Base-by-base conservation (phyloP, 2,329 filamentous ascomycete species). In the Tympanopsis confertula region DNA sequence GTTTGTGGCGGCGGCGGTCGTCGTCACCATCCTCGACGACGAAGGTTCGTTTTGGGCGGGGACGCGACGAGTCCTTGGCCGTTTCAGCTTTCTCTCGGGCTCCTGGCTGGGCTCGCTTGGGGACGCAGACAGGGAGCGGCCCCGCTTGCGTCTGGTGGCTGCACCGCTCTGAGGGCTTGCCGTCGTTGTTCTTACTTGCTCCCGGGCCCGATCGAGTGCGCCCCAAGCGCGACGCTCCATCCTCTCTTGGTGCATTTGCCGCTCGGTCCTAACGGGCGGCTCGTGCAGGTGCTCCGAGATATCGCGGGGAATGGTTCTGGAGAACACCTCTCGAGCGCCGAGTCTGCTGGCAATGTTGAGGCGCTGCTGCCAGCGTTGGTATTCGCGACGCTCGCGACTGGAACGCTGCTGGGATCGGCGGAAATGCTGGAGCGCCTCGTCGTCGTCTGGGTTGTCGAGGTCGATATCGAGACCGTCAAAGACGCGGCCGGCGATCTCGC, bases 151-250 rank as follows among this genome's bases (percentile, higher is more conserved):
- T 37, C 66, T 63, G 43, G 63, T 68, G 30, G 71, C 59, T 37
- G 50, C 57, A 19, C n/a, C n/a, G n/a, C n/a, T n/a, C n/a, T n/a
- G n/a, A 7, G 22, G 22, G 22, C 22, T 26, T n/a, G 22, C 7
- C 22, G 61, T 55, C 35, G 61, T 55, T 17, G 68, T 58, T 43
- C 64, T 68, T 44, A 82, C 71, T 14, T 74, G 70, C 42, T 88
- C 81, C 45, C 86, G 74, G 32, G 85, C 87, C 55, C 81, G 84
- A 47, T 95, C 88, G 44, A 96, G 80, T 15, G 84, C 86, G 44
- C 87, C 86, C 91, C 89, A 95, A 3, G 89, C 86, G 41, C 78
- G 71, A 38, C 82, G 69, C 56, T 94, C 87, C 47, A 94, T n/a
- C 22, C 22, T 7, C 22, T 7, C 22, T 7, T 26, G 7, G 7